phyloP scores from a whole-genome alignment of 805 yeast genomes.

The Candida mattraensis region DNA sequence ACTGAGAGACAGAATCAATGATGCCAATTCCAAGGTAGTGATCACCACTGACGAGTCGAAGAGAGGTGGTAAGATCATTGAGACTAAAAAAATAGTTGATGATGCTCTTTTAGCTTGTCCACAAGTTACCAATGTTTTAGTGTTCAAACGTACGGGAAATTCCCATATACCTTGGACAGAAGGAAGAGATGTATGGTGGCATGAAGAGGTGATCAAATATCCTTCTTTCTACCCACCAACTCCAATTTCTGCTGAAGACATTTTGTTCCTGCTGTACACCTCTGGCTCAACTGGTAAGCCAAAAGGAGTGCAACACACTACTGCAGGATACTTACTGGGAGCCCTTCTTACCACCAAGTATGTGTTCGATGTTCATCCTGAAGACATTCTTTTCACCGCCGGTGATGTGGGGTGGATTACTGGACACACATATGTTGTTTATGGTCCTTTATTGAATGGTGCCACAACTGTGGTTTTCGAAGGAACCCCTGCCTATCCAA shows the following conservation, averaged over 20 bases:
- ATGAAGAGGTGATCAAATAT: conserved; percentile 63
- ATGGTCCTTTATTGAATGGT: conserved; percentile 78
- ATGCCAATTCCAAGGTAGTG: conserved; percentile 69
- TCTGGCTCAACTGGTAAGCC: conserved; percentile 90
- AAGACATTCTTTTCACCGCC: conserved; percentile 78
- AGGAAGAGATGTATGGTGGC: conserved; percentile 77
- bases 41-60: conserved; percentile 81
- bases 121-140: conserved; percentile 65
- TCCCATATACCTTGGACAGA: conserved; percentile 46
- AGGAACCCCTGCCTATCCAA: conserved; percentile 87
- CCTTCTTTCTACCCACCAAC: conserved; percentile 72
- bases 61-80: conserved; percentile 80
- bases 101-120: conserved; percentile 72
- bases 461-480: conserved; percentile 79
- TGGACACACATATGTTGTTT: conserved; percentile 80
- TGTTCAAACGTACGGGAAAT: conserved; percentile 72
- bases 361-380: conserved; percentile 71
- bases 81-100: conserved; percentile 80
- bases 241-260: conserved; percentile 78
- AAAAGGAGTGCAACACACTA: conserved; percentile 80
- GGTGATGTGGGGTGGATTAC: conserved; percentile 94
- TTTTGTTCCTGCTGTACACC: conserved; percentile 76
- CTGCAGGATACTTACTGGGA: conserved; percentile 77
- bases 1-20: conserved; percentile 66
- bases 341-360: conserved; percentile 74